Evolutionary conservation across 192 early-diverging fungal species (phyloP).

Genomic region (Backusella parvicylindrica): DNA sequence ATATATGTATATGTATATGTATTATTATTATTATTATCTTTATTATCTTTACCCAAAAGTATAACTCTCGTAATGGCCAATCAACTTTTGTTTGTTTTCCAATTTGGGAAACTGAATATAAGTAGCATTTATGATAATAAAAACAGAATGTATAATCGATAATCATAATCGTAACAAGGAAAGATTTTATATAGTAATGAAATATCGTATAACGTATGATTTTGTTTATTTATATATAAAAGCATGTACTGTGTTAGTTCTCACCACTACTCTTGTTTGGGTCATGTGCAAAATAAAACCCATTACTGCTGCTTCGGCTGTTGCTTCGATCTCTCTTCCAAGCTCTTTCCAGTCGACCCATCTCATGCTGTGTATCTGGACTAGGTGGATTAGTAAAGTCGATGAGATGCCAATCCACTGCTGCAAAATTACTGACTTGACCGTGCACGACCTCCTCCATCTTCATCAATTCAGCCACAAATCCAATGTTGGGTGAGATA

Average conservation of each 20-base stretch:
- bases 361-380: conserved; percentile 17
- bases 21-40: no score
- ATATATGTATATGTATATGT: no score
- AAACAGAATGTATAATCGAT: no score
- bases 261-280: neutral
- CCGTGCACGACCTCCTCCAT: conserved; percentile 62
- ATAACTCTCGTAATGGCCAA: no score
- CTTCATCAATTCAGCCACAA: conserved; percentile 64
- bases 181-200: neutral
- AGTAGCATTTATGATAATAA: no score
- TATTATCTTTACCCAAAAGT: no score
- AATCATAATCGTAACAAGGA: no score
- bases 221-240: neutral
- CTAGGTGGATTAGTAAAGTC: conserved; percentile 5
- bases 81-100: no score
- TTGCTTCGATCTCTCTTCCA: conserved; percentile 8
- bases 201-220: neutral
- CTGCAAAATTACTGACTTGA: conserved; percentile 32
- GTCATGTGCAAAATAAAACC: neutral
- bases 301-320: neutral
- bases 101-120: no score
- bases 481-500: conserved; percentile 78
- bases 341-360: conserved; percentile 7
- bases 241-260: neutral
- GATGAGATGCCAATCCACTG: conserved; percentile 25